Evolutionary conservation across 768 basidiomycete genomes (phyloP).

Genomic region (Boletus barrowsii): DNA sequence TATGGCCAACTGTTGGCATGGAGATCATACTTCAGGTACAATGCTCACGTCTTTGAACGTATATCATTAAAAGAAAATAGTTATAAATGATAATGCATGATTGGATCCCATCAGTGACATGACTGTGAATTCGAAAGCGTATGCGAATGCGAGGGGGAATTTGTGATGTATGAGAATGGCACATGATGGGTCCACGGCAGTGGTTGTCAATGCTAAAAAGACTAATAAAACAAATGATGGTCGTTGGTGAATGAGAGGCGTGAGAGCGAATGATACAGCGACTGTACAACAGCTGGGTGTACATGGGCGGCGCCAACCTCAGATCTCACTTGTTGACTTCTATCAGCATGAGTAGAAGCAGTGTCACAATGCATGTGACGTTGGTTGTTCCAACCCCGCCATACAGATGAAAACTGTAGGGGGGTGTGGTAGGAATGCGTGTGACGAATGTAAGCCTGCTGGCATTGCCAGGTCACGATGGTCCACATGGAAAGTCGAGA

Average conservation of each 20-base stretch:
- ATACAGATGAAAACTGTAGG: conserved; percentile 13
- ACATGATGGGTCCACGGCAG: conserved; percentile 4
- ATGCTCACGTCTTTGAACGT: conserved; percentile 6
- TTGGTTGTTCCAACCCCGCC: conserved; percentile 1
- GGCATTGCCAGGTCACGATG: conserved; percentile 8
- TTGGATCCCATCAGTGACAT: conserved; percentile 21
- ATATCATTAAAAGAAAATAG: conserved; percentile 26
- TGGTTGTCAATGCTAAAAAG: conserved; percentile 18
- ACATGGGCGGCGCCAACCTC: conserved; percentile 15
- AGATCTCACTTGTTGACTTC: conserved; percentile 12
- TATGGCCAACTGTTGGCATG: too few relatives aligned
- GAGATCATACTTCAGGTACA: too few relatives aligned
- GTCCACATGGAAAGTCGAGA: conserved; percentile 5
- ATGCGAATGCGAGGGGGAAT: conserved; percentile 16
- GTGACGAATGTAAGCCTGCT: conserved; percentile 1
- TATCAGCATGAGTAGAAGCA: conserved; percentile 11
- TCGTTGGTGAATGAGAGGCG: conserved; percentile 16
- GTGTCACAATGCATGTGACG: conserved; percentile 2
- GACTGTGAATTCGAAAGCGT: conserved; percentile 18
- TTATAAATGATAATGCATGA: conserved; percentile 30
- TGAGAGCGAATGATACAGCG: conserved; percentile 15
- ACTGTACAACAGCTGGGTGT: conserved; percentile 24
- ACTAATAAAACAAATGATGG: conserved; percentile 25
- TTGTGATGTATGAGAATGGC: conserved; percentile 9
- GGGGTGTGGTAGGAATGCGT: neutral